Percentiles rank a stretch among this genome's conserved stretches.
These are phyloP conservation scores for Quercus lobata DNA, from an alignment of 331 rosid genomes.

Conservation along the genomic window DNA sequence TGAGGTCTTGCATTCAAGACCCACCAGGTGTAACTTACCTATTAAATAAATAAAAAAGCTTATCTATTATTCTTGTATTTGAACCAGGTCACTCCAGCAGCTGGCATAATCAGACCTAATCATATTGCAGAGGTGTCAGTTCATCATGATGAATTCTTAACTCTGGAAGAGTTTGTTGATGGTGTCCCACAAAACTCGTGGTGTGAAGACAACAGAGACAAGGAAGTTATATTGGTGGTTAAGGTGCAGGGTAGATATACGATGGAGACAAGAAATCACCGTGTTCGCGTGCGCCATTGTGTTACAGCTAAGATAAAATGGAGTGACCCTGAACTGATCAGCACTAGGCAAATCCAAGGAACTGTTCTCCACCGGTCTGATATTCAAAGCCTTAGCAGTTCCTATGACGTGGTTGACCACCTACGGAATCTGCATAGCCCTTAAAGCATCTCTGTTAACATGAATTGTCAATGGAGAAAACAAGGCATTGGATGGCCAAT, in stretches of 20 bases:
- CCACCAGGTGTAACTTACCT: no score
- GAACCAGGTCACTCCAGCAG: constrained; percentile 77
- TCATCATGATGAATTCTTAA: constrained; percentile 79
- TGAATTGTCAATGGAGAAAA: neutral
- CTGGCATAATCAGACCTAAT: constrained; percentile 75
- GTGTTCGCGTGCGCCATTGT: constrained; percentile 73
- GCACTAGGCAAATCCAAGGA: constrained; percentile 52
- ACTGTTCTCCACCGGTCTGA: constrained; percentile 72
- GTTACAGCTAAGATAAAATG: constrained; percentile 49
- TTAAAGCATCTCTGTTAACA: constrained; percentile 24
- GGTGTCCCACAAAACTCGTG: constrained; percentile 76
- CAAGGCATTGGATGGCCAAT: neutral
- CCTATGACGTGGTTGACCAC: constrained; percentile 69
- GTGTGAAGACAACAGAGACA: constrained; percentile 92
- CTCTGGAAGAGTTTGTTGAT: constrained; percentile 75
- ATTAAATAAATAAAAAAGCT: neutral
- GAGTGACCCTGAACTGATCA: constrained; percentile 24
- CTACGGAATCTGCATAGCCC: constrained; percentile 64
- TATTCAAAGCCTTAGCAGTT: constrained; percentile 65
- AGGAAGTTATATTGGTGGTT: constrained; percentile 72
- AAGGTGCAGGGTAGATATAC: constrained; percentile 67
- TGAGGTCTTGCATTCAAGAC: no score
- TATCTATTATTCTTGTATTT: constrained; percentile 9
- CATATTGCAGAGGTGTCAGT: constrained; percentile 75
- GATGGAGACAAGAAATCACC: constrained; percentile 52